Base-by-base conservation (phyloP, 1,284 basidiomycete species). In the Cryptococcus hybrid region DNA sequence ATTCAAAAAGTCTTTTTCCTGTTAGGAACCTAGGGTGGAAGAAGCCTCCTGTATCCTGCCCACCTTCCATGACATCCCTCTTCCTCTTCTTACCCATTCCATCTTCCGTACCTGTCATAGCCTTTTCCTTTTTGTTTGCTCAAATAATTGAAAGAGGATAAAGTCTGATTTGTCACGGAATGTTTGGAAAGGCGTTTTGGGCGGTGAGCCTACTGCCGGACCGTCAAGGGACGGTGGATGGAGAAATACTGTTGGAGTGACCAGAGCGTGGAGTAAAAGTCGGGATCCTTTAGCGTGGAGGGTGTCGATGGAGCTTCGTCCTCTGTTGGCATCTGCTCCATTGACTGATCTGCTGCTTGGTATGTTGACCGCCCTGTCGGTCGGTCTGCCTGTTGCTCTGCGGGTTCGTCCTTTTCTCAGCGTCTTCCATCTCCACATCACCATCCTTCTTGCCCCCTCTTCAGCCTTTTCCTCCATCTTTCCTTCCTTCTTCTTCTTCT, bases 251-350 rank as follows among this genome's bases (percentile, higher is more conserved):
- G 58, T 53, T 78, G 76, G 12, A 78, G 56, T 1, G 74, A 75
- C 76, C 76, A 78, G 15, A 78, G 65, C 0, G 74, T 74, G 3
- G 66, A 62, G 62, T 78, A 78, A 47, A 78, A 73, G 44, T 75
- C 68, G 34, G 64, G 61, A 51, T 59, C 13, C 30, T 49, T 35
- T 24, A 55, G 18, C 6, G 45, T 24, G 38, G 36, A 47, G 40
- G 24, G n/a, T 39, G 40, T 42, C 34, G 42, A 50, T 15, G 24
- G 18, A 7, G 8, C 51, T 34, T 40, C 18, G 35, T 30, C 48
- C 55, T 24, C 24, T 24, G 24, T 24, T 12, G 13, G 39, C 24
- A 15, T 34, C 47, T 39, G 13, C 4, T 43, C 51, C 13, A 43
- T 24, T 24, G 24, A 35, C 39, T 36, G 36, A 50, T 50, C 42